These are phyloP conservation scores for Eucalyptus decipiens DNA, from an alignment of 345 rosid species.

Conservation along the genomic window DNA sequence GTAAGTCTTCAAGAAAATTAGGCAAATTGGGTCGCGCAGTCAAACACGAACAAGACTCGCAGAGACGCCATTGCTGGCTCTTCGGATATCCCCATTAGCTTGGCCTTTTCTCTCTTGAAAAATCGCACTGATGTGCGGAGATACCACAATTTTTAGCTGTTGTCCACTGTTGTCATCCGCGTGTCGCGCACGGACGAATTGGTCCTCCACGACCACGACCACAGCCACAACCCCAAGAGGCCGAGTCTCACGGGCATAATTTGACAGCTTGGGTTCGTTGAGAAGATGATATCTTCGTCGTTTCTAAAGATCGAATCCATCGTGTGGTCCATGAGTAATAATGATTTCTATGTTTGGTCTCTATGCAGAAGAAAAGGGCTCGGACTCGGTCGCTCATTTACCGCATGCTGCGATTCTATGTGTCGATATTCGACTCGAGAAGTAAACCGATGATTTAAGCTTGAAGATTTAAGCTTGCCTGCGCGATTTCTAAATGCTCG, in stretches of 20 bases:
- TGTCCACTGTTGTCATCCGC: neutral
- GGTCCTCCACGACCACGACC: neutral
- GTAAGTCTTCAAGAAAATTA: too few species aligned
- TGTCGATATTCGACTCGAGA: neutral
- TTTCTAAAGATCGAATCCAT: neutral
- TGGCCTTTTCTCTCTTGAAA: neutral
- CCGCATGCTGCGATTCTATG: neutral
- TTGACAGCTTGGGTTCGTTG: neutral
- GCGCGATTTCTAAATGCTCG: neutral
- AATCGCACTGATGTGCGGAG: neutral
- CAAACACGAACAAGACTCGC: too few species aligned
- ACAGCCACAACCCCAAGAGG: neutral
- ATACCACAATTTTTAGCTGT: neutral
- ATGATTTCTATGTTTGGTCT: neutral
- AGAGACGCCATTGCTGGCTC: neutral
- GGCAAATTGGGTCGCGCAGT: too few species aligned
- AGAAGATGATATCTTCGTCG: neutral
- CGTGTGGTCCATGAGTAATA: neutral
- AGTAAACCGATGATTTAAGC: neutral
- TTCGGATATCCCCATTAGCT: neutral
- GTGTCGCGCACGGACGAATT: neutral
- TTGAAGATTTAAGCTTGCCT: neutral
- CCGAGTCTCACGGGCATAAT: neutral
- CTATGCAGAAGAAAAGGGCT: neutral
- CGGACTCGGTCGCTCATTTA: neutral